phyloP scores from a whole-genome alignment of 768 basidiomycete genomes.

The Sutorius australiensis region DNA sequence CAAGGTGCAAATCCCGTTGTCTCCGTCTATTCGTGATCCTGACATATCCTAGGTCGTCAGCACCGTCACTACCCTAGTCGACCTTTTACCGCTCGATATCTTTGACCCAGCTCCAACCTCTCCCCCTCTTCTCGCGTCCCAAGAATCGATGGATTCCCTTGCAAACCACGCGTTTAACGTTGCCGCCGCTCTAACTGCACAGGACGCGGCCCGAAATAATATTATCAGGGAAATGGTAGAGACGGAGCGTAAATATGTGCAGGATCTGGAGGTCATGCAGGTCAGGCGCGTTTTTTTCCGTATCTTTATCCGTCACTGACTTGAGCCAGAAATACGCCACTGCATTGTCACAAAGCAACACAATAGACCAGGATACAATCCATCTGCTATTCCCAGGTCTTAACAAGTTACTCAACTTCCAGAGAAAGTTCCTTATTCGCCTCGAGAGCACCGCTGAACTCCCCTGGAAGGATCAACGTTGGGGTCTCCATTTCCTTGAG shows the following conservation, averaged over 20 bases:
- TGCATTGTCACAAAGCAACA: slow-evolving; percentile 73
- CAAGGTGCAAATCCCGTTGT: slow-evolving; percentile 54
- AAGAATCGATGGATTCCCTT: slow-evolving; percentile 60
- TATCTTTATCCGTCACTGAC: slow-evolving; percentile 13
- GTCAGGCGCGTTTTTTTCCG: slow-evolving; percentile 40
- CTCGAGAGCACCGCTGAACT: slow-evolving; percentile 82
- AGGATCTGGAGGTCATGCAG: slow-evolving; percentile 95
- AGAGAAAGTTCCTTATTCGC: slow-evolving; percentile 88
- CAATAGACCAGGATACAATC: slow-evolving; percentile 92
- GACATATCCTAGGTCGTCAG: slow-evolving; percentile 65
- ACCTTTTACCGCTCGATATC: slow-evolving; percentile 63
- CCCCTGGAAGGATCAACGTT: slow-evolving; percentile 80
- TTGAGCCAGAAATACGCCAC: slow-evolving; percentile 77
- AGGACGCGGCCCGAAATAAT: slow-evolving; percentile 67
- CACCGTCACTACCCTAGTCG: slow-evolving; percentile 82
- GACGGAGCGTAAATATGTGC: slow-evolving; percentile 95
- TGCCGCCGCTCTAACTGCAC: slow-evolving; percentile 48
- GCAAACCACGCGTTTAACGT: slow-evolving; percentile 39
- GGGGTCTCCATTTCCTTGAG: slow-evolving; percentile 82
- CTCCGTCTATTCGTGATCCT: background rate
- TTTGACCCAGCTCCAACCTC: slow-evolving; percentile 65
- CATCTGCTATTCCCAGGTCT: slow-evolving; percentile 94
- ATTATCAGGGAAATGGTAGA: slow-evolving; percentile 87
- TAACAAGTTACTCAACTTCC: slow-evolving; percentile 94
- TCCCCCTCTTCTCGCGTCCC: slow-evolving; percentile 49